phyloP scores from a whole-genome alignment of 169 alveolate species.

The Plasmodium gaboni region DNA sequence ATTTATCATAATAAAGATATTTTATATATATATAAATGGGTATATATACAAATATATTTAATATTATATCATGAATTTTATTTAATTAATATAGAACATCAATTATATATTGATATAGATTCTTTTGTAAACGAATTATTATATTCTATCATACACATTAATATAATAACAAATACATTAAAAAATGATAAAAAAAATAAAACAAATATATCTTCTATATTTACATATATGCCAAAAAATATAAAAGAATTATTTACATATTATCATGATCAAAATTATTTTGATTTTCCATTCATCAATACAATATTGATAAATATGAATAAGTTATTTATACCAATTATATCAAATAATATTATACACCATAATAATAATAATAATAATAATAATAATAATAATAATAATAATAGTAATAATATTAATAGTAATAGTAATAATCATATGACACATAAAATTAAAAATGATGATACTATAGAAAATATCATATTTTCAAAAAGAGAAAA shows the following conservation, averaged over 20 bases:
- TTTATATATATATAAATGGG: constrained; percentile 19
- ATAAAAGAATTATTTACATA: constrained; percentile 46
- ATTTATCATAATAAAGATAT: constrained; percentile 5
- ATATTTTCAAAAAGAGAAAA: constrained; percentile 18
- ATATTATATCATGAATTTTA: constrained; percentile 16
- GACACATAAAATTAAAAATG: constrained; percentile 7
- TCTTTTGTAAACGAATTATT: constrained; percentile 30
- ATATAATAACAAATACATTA: neutral
- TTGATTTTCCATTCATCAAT: constrained; percentile 37
- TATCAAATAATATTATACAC: neutral
- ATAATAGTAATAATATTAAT: too few relatives aligned
- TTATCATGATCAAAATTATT: constrained; percentile 10
- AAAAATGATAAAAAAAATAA: constrained; percentile 43
- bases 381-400: neutral
- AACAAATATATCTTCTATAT: neutral
- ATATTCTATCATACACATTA: constrained; percentile 13
- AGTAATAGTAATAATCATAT: neutral
- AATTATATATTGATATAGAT: constrained; percentile 23
- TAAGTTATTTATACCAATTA: constrained; percentile 22
- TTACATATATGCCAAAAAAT: constrained; percentile 64
- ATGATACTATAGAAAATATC: neutral
- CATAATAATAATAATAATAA: neutral
- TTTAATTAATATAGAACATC: constrained; percentile 54
- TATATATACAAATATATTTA: constrained; percentile 17
- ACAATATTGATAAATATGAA: constrained; percentile 6